These are phyloP conservation scores for Tetrapisispora namnaoensis DNA, from an alignment of 805 yeast genomes.

Conservation along the genomic window DNA sequence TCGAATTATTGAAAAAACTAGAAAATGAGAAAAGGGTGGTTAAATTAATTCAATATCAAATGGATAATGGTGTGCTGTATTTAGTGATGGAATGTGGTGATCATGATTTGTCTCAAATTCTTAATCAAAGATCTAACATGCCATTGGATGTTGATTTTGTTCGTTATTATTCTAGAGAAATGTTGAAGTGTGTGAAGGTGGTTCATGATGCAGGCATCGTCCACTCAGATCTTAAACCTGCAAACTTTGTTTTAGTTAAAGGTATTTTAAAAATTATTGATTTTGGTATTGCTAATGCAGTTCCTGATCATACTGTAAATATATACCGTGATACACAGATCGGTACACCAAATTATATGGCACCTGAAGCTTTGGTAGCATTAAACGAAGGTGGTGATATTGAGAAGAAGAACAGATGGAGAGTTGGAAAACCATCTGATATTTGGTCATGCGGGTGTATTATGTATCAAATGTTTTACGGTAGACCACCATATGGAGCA, in stretches of 20 bases:
- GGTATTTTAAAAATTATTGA: constrained; percentile 85
- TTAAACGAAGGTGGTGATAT: constrained; percentile 31
- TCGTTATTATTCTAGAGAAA: constrained; percentile 66
- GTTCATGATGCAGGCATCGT: constrained; percentile 86
- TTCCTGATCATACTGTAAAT: constrained; percentile 86
- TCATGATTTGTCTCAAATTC: constrained; percentile 74
- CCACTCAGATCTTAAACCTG: constrained; percentile 69
- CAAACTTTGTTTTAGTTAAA: constrained; percentile 66
- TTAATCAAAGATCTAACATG: constrained; percentile 42
- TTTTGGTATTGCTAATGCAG: constrained; percentile 92
- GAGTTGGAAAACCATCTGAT: constrained; percentile 90
- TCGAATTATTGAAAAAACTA: constrained; percentile 57
- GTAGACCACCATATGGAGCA: constrained; percentile 79
- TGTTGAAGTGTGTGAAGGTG: constrained; percentile 71
- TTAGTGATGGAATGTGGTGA: constrained; percentile 95
- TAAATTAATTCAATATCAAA: constrained; percentile 60
- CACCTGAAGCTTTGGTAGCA: constrained; percentile 83
- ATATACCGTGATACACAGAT: constrained; percentile 83
- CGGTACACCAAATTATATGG: constrained; percentile 97
- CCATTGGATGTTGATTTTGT: constrained; percentile 67
- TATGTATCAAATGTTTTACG: constrained; percentile 89
- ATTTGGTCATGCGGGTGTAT: constrained; percentile 98
- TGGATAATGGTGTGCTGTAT: constrained; percentile 51
- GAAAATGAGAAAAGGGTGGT: constrained; percentile 64
- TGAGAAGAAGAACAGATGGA: constrained; percentile 43